These are phyloP conservation scores for Penicillium sp. DNA, from an alignment of 2,329 filamentous ascomycete species.

Conservation along the genomic window DNA sequence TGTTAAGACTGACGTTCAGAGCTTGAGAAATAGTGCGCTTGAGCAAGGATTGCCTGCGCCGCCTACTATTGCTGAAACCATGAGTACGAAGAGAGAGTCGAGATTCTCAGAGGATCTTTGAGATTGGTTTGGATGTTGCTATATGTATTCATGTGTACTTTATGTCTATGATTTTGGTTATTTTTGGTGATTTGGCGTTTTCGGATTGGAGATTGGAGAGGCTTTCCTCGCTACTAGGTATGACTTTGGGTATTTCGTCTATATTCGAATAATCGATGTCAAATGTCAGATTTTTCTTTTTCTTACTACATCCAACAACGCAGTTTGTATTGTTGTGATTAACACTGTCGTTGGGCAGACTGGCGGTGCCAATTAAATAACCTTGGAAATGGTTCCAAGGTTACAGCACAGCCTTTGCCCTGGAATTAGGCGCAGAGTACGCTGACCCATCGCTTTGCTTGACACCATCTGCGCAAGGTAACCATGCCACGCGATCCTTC, in stretches of 20 bases:
- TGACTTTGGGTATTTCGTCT: neutral
- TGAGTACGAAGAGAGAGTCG: constrained; percentile 34
- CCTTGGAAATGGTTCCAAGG: no score
- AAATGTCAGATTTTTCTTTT: no score
- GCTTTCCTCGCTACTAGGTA: neutral
- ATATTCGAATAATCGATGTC: neutral
- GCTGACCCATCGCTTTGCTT: constrained; percentile 26
- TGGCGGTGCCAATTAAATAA: no score
- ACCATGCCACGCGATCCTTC: constrained; percentile 56
- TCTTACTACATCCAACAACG: no score
- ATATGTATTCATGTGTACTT: constrained; percentile 3
- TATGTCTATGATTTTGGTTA: neutral
- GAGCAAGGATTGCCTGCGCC: constrained; percentile 35
- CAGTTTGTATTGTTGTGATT: no score
- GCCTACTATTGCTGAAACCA: constrained; percentile 29
- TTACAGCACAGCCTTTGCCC: neutral
- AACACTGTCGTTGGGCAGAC: no score
- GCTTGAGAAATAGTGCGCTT: constrained; percentile 30
- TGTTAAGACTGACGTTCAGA: constrained; percentile 23
- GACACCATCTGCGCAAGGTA: constrained; percentile 40
- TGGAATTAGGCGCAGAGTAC: neutral
- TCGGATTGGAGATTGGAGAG: neutral
- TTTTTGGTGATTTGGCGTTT: neutral
- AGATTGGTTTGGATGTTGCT: constrained; percentile 16
- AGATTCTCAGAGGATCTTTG: constrained; percentile 42